Evolutionary conservation across 2,329 filamentous ascomycete genomes (phyloP), one percentile per base, ranked within the genome.

Genomic region (Cadophora sp.): DNA sequence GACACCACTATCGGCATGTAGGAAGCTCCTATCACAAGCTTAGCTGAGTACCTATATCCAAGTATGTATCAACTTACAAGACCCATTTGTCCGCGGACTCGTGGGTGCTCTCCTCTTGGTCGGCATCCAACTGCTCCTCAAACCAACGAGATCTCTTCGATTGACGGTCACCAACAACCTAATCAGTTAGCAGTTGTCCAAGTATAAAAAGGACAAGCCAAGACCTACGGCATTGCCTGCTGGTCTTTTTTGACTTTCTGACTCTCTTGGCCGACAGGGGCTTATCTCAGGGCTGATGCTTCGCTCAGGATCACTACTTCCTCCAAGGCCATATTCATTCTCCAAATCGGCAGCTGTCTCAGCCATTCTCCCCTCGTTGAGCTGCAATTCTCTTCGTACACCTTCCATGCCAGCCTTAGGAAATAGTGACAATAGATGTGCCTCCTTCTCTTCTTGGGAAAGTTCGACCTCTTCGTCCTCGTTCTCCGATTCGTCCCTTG

Each of bases 61-160:
- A 16, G 40, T 24, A 27, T 53, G 16, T 22, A 14, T 9, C 31
- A n/a, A 48, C 66, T 65, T 50, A 68, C 66, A 50, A 22, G 1
- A 68, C 43, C 62, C 55, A 65, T 27, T 64, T 43, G 7, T 29
- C 51, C 8, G 66, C 65, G 6, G 60, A 26, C 14, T 71, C 69
- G 12, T 66, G 12, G 8, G 43, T 48, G 7, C 7, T 48, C n/a
- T 26, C 27, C 14, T 22, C 34, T 64, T 53, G 14, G 26, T 16
- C 26, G 7, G n/a, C 8, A 56, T 64, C 50, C 11, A 12, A 29
- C 1, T 27, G 12, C 62, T 64, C 34, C 8, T 56, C 50, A 48
- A 48, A 8, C 24, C 31, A 29, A 31, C 50, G 31, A 55, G 31
- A 40, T 59, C 56, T 24, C 31, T 59, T 59, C 14, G 31, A 11